A percentile compares a stretch with the other conserved stretches of the same genome.
Conservation (phyloP, 2,329 filamentous ascomycete species). For the Sporothrix dimorphospora region DNA sequence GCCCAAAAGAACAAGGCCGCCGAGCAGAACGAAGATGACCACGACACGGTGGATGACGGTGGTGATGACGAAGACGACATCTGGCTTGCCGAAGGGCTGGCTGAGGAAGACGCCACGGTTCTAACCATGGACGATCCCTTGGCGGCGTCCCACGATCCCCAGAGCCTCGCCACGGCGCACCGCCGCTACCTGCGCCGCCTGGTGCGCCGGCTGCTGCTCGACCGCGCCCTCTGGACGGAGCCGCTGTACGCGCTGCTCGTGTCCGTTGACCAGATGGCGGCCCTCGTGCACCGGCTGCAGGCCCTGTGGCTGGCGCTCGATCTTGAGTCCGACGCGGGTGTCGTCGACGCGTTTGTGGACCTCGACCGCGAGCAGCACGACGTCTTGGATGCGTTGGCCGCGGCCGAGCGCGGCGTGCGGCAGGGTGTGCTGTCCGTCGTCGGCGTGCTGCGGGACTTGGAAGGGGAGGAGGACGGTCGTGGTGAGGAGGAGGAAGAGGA, state of each 20-base stretch:
- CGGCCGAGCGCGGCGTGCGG: slow-evolving; percentile 67
- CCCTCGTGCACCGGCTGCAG: slow-evolving; percentile 75
- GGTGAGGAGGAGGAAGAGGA: slow-evolving; percentile 43
- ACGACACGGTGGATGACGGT: slow-evolving; percentile 14
- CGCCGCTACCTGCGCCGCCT: slow-evolving; percentile 73
- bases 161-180: slow-evolving; percentile 81
- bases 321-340: slow-evolving; percentile 79
- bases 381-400: slow-evolving; percentile 65
- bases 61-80: slow-evolving; percentile 46
- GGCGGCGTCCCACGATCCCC: slow-evolving; percentile 64
- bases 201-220: slow-evolving; percentile 67
- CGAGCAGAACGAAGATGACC: background rate
- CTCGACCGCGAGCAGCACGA: slow-evolving; percentile 72
- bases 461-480: slow-evolving; percentile 40
- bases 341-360: slow-evolving; percentile 74
- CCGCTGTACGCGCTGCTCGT: slow-evolving; percentile 68
- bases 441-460: slow-evolving; percentile 50
- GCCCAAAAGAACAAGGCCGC: background rate
- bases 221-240: slow-evolving; percentile 62
- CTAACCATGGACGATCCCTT: slow-evolving; percentile 26
- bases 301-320: slow-evolving; percentile 77
- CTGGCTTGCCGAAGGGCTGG: slow-evolving; percentile 43
- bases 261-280: slow-evolving; percentile 79
- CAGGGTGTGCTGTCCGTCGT: slow-evolving; percentile 70
- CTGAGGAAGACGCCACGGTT: slow-evolving; percentile 32